Conservation (phyloP, 208 protist species). For the Acanthamoeba triangularis region DNA sequence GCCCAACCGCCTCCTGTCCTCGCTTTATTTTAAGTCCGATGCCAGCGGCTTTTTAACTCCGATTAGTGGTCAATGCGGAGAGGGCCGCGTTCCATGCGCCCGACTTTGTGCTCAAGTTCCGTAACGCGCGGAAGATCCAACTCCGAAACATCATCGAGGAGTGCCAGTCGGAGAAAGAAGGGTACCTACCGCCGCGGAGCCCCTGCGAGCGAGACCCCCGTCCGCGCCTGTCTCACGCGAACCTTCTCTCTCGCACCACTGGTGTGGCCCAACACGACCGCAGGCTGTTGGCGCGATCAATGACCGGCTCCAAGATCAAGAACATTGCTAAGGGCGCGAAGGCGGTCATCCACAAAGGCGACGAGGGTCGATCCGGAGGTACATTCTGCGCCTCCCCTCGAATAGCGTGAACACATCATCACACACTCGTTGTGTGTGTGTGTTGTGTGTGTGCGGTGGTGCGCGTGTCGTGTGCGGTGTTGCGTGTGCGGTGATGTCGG, state of each 20-base stretch:
- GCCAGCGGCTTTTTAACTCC: neutral
- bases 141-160: conserved; percentile 65
- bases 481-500: neutral
- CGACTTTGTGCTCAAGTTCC: conserved; percentile 68
- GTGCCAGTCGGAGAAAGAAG: conserved; percentile 47
- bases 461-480: neutral
- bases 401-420: no score
- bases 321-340: conserved; percentile 36
- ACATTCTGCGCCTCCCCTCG: no score
- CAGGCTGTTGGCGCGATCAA: conserved; percentile 9
- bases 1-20: neutral
- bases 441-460: neutral
- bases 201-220: neutral
- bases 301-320: conserved; percentile 30
- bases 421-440: no score
- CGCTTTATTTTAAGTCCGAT: neutral
- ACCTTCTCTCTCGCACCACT: neutral
- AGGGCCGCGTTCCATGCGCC: conserved; percentile 65
- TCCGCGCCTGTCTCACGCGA: neutral
- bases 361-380: neutral
- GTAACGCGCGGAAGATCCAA: conserved; percentile 54
- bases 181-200: neutral
- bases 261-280: neutral
- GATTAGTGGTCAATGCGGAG: conserved; percentile 44
- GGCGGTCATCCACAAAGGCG: neutral